These are phyloP conservation scores for Prunus dulcis DNA, from an alignment of 306 rosid species.

Conservation along the genomic window DNA sequence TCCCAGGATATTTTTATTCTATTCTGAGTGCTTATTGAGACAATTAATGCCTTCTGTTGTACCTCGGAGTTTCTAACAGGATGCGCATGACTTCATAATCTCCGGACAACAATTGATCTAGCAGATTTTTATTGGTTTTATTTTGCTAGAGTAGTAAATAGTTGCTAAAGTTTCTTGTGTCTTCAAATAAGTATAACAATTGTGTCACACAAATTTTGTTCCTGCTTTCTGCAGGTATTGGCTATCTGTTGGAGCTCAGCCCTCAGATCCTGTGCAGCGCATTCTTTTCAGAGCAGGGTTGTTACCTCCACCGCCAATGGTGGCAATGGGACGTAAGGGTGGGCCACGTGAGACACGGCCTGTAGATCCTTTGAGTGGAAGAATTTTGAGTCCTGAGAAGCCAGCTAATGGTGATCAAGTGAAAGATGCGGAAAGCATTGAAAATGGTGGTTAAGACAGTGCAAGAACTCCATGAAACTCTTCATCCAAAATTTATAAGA, in stretches of 20 bases:
- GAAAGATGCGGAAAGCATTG: constrained; percentile 3
- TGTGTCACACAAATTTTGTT: neutral
- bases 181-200: neutral
- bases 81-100: neutral
- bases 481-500: neutral
- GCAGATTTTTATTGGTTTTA: neutral
- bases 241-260: constrained; percentile 97
- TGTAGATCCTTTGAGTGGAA: constrained; percentile 66
- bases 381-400: constrained; percentile 41
- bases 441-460: constrained; percentile 19
- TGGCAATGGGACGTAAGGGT: constrained; percentile 83
- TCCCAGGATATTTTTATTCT: neutral
- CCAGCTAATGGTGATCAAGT: constrained; percentile 25
- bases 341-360: constrained; percentile 68
- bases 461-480: constrained; percentile 15
- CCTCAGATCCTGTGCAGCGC: constrained; percentile 87
- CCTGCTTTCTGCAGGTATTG: constrained; percentile 61
- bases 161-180: neutral
- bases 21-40: neutral
- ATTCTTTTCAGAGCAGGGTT: constrained; percentile 75
- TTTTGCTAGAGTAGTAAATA: neutral
- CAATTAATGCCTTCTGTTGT: neutral
- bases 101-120: neutral
- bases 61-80: neutral
- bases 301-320: constrained; percentile 85